Evolutionary conservation across 2,329 filamentous ascomycete species (phyloP), one percentile per base, ranked within the genome.

Genomic region (Zymoseptoria pseudotritici): DNA sequence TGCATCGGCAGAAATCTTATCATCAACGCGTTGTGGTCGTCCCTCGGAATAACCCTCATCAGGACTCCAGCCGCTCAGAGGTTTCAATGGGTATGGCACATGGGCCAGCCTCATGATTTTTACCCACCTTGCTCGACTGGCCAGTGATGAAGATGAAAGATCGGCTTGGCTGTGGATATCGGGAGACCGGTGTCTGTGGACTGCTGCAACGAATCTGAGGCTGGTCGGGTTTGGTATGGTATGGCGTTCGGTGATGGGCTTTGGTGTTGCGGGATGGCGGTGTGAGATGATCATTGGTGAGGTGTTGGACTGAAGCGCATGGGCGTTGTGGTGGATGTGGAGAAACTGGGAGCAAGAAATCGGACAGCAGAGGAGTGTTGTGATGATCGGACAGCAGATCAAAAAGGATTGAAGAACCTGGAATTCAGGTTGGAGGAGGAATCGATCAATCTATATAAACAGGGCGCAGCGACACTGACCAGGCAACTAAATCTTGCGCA

Each of bases 91-190:
- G 8, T 11, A 13, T 7, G 22, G 21, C n/a, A 11, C 31, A 8
- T 7, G 7, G 26, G 22, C 24, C 22, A 6, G 51, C 51, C 51
- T 53, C 51, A 53, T 53, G 22, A 53, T 26, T 26, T 31, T 24
- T 10, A 31, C 52, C 22, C 52, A 53, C 52, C 22, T 53, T 13
- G 11, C 11, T 53, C 22, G 52, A 53, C 22, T 29, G 52, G 52
- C 52, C 52, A 53, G 52, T 53, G 52, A 53, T 53, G 52, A 31
- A 53, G 52, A 53, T 29, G 52, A 53, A 53, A 31, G 24, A 53
- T 53, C 52, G 52, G 52, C 52, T 53, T 53, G 52, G 22, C 22
- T 9, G 21, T 26, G 22, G 52, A 26, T 26, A 10, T 29, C 52
- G 52, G 52, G 52, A 1, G 22, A 53, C 52, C 17, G 52, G 52